A percentile compares a stretch with the other conserved stretches of the same genome.
These are phyloP conservation scores for Polysphondylium violaceum DNA, from an alignment of 78 protist genomes.

Conservation along the genomic window DNA sequence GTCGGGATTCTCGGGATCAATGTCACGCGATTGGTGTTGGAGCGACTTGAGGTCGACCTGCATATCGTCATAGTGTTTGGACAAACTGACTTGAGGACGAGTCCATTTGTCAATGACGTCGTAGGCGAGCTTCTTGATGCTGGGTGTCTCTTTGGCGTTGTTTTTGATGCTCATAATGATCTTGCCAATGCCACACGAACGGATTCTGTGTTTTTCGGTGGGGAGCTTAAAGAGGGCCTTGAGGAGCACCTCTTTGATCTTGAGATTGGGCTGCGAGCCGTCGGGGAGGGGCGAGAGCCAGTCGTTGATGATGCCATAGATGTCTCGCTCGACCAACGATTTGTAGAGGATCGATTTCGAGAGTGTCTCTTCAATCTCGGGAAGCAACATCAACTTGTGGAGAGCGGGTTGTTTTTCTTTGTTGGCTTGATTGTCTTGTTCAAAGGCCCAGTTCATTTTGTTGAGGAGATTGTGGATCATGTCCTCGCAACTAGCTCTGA, in stretches of 20 bases:
- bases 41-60: conserved; percentile 5
- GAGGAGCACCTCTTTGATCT: conserved; percentile 22
- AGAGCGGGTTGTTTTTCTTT: conserved; percentile 34
- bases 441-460: conserved; percentile 13
- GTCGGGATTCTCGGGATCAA: background rate
- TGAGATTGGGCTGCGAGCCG: conserved; percentile 54
- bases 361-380: conserved; percentile 4
- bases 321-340: background rate
- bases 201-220: background rate
- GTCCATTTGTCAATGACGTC: conserved; percentile 52
- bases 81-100: background rate
- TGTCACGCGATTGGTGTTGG: background rate
- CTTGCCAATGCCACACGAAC: background rate
- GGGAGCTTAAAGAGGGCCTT: conserved; percentile 13
- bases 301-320: background rate
- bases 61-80: background rate
- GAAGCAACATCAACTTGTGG: conserved; percentile 17
- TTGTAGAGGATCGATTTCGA: conserved; percentile 1
- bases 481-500: background rate
- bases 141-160: background rate
- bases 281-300: conserved; percentile 78
- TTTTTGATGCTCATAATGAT: background rate
- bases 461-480: background rate
- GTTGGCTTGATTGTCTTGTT: conserved; percentile 28
- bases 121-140: conserved; percentile 38